Evolutionary conservation across 2,329 filamentous ascomycete genomes (phyloP).

Genomic region (Elsinoe necatrix): DNA sequence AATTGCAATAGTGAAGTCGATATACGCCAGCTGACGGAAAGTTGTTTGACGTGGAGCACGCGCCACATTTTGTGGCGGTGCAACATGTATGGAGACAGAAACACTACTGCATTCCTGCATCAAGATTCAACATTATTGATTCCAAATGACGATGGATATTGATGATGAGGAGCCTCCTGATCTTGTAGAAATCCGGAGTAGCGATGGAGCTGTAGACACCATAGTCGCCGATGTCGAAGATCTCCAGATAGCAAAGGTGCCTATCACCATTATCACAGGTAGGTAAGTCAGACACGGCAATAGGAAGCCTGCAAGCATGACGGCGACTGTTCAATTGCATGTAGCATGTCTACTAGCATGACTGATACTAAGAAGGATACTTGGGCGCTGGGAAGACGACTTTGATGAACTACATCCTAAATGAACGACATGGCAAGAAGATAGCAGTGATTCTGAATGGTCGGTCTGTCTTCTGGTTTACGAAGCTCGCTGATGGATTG

Average conservation of each 20-base stretch:
- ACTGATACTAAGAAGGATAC: constrained; percentile 55
- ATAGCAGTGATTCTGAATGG: constrained; percentile 97
- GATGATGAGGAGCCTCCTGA: constrained; percentile 58
- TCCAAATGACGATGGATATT: constrained; percentile 47
- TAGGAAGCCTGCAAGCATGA: too few relatives aligned
- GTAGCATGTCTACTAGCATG: too few relatives aligned
- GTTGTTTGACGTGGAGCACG: constrained; percentile 3
- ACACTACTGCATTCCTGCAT: neutral
- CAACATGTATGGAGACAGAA: neutral
- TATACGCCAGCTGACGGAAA: neutral
- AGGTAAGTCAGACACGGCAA: constrained; percentile 21
- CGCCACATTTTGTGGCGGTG: constrained; percentile 14
- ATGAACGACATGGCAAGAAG: constrained; percentile 90
- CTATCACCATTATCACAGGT: constrained; percentile 79
- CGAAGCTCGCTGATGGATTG: neutral
- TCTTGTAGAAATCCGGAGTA: constrained; percentile 46
- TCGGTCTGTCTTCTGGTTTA: constrained; percentile 19
- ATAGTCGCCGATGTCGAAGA: constrained; percentile 40
- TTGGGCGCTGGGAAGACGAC: constrained; percentile 94
- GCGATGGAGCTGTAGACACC: constrained; percentile 22
- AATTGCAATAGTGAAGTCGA: neutral
- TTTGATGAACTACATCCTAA: constrained; percentile 89
- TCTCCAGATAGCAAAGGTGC: constrained; percentile 54
- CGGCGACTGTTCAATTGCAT: too few relatives aligned
- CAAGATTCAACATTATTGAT: neutral